phyloP scores from a whole-genome alignment of 208 protist genomes.

The Crithidia thermophila region DNA sequence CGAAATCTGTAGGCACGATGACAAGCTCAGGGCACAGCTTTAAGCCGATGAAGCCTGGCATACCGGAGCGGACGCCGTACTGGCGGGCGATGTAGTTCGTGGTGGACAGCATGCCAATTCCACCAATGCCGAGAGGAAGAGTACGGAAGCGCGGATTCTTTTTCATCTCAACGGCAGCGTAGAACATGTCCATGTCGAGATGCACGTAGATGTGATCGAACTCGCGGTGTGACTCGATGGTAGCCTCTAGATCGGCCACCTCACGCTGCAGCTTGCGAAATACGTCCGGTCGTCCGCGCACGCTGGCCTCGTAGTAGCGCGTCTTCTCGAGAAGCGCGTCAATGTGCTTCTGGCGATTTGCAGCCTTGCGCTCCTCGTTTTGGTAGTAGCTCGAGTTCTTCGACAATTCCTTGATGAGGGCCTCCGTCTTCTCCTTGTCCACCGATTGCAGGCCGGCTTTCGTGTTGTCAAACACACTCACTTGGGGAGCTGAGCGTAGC shows the following conservation, averaged over 20 bases:
- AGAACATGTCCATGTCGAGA: constrained; percentile 95
- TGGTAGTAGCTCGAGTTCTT: constrained; percentile 64
- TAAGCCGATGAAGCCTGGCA: constrained; percentile 94
- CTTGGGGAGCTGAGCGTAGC: background rate
- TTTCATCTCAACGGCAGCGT: constrained; percentile 84
- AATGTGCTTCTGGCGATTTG: constrained; percentile 38
- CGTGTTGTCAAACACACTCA: constrained; percentile 61
- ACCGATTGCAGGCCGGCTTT: constrained; percentile 72
- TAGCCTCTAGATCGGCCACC: constrained; percentile 32
- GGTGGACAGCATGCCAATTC: constrained; percentile 91
- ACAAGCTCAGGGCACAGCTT: constrained; percentile 85
- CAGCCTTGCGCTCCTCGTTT: constrained; percentile 73
- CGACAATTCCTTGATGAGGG: constrained; percentile 55
- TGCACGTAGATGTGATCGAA: constrained; percentile 59
- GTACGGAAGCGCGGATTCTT: constrained; percentile 79
- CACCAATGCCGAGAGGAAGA: constrained; percentile 94
- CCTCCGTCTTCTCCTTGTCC: constrained; percentile 57
- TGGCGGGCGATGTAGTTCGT: constrained; percentile 94
- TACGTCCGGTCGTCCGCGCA: constrained; percentile 8
- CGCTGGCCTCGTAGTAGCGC: constrained; percentile 31
- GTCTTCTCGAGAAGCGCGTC: constrained; percentile 45
- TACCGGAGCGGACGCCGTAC: constrained; percentile 94
- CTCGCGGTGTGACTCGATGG: constrained; percentile 37
- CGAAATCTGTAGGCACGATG: constrained; percentile 78
- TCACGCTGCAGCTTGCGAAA: constrained; percentile 23